These are phyloP conservation scores for Hypoxylon sp. DNA, from an alignment of 2,329 filamentous ascomycete species.

Conservation along the genomic window DNA sequence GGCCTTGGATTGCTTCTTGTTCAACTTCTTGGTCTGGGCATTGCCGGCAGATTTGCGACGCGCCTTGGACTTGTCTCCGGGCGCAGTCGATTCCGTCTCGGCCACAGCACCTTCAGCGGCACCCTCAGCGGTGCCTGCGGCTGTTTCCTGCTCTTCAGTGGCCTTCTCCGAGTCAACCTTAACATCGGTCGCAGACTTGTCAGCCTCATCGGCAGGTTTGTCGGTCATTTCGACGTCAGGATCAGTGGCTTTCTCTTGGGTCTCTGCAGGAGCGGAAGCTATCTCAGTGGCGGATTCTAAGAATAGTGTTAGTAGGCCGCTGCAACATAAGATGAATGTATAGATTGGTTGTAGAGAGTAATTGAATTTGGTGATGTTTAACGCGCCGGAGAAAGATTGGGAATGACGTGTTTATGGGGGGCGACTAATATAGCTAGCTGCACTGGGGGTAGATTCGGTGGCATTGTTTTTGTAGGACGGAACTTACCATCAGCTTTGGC, in stretches of 20 bases:
- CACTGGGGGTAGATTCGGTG: conserved; percentile 25
- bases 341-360: conserved; percentile 13
- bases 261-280: conserved; percentile 48
- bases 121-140: conserved; percentile 32
- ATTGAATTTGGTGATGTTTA: conserved; percentile 16
- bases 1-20: conserved; percentile 85
- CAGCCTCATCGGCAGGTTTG: conserved; percentile 47
- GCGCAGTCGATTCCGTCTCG: conserved; percentile 40
- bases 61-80: conserved; percentile 59
- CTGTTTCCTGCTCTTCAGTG: conserved; percentile 31
- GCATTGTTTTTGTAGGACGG: conserved; percentile 19
- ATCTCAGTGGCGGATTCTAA: conserved; percentile 32
- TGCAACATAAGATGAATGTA: not conserved
- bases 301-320: conserved; percentile 47
- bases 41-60: conserved; percentile 81
- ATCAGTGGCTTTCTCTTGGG: conserved; percentile 50
- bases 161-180: conserved; percentile 44
- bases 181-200: conserved; percentile 41
- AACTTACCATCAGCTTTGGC: conserved; percentile 47
- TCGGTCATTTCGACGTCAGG: conserved; percentile 54
- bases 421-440: conserved; percentile 17
- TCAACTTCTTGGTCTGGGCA: conserved; percentile 83
- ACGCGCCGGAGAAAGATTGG: conserved; percentile 9
- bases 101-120: conserved; percentile 39
- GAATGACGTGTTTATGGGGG: conserved; percentile 32